Base-by-base conservation (phyloP, 371 early-diverging fungal genomes). In the Fennellomyces sp. region DNA sequence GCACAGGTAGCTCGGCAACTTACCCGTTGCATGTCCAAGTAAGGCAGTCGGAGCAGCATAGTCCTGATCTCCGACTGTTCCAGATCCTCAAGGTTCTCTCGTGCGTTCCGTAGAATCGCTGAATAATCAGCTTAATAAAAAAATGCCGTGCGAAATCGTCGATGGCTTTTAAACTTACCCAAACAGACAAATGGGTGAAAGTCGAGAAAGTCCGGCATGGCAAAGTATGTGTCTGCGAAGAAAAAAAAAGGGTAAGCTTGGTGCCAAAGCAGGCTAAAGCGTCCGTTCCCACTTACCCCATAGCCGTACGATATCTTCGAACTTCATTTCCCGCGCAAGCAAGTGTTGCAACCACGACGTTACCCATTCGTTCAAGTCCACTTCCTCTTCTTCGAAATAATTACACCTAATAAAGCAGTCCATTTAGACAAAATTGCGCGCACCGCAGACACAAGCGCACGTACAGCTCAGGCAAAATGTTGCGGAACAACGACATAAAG, bases 381-480 rank as follows among this genome's bases (percentile, higher is more conserved):
- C 93, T 65, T 96, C 96, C 63, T 97, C 97, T 49, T 97, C 97
- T 72, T 95, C 94, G 78, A 97, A 95, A 73, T 93, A 94, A 66
- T 86, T 91, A 66, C 89, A 88, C 17, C 74, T 74, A 59, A 5
- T 7, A 8, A 42, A 25, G 30, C 6, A 35, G 7, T 31, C 30
- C 12, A 31, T 35, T 50, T 38, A 60, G 56, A 60, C 2, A 26
- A 29, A 50, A 49, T 7, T 15, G n/a, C n/a, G n/a, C n/a, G n/a
- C 8, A 42, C 38, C 4, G 19, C 5, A 19, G 13, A 59, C 26
- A 26, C 4, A 19, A 3, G 2, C 15, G 42, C 11, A 39, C 59
- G 48, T 72, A 82, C 73, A 82, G 45, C 26, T 94, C 94, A 13
- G 93, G 92, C 50, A 91, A 70, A 27, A 88, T 74, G 26, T 81